phyloP scores from a whole-genome alignment of 2,329 filamentous ascomycete species.

The Geosmithia morbida region DNA sequence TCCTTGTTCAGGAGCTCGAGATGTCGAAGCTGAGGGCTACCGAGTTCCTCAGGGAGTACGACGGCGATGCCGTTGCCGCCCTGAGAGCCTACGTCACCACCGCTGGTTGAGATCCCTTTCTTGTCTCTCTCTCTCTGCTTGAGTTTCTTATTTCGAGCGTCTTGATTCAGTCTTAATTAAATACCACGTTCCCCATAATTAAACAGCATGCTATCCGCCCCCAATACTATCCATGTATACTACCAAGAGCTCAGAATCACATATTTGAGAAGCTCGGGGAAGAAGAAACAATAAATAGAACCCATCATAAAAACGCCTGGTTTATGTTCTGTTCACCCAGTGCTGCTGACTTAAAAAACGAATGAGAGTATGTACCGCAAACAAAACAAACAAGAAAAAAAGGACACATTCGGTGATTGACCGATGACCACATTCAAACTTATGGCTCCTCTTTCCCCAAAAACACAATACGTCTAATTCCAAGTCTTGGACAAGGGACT shows the following conservation, averaged over 20 bases:
- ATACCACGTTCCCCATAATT: background rate
- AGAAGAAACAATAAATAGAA: background rate
- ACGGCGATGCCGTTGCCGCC: constrained; percentile 54
- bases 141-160: background rate
- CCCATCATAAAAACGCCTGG: background rate
- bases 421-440: too few species aligned
- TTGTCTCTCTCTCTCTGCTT: background rate
- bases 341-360: background rate
- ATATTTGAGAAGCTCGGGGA: background rate
- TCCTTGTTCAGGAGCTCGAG: constrained; percentile 62
- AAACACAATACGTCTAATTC: constrained; percentile 13
- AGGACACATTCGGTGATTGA: too few species aligned
- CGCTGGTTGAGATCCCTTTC: background rate
- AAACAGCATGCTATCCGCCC: background rate
- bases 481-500: constrained; percentile 54
- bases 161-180: background rate
- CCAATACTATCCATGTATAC: background rate
- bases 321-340: background rate
- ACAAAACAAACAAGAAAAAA: background rate
- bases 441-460: background rate
- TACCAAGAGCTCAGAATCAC: background rate
- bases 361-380: background rate
- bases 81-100: constrained; percentile 38
- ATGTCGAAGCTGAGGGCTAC: constrained; percentile 58
- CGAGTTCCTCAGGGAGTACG: constrained; percentile 56